Evolutionary conservation across 768 basidiomycete genomes (phyloP).

Genomic region (Tricholomella constricta): DNA sequence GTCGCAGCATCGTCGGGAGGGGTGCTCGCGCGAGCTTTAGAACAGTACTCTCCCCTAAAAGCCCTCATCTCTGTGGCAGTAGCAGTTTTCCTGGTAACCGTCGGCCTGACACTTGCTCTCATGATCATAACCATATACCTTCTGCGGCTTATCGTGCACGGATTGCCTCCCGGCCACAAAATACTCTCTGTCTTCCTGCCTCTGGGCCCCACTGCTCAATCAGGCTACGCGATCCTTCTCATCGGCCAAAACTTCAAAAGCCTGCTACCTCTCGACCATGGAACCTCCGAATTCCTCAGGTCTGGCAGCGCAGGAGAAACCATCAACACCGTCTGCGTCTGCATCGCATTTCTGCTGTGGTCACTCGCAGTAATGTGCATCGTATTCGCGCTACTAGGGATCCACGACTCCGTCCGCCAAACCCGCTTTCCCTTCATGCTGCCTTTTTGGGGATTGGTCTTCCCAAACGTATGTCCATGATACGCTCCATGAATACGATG

Average conservation of each 20-base stretch:
- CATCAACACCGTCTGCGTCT: slow-evolving; percentile 49
- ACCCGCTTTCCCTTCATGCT: slow-evolving; percentile 52
- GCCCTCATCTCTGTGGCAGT: slow-evolving; percentile 58
- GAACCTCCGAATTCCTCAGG: slow-evolving; percentile 37
- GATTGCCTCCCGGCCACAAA: slow-evolving; percentile 42
- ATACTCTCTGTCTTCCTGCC: slow-evolving; percentile 72
- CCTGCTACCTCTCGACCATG: slow-evolving; percentile 33
- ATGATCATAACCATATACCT: slow-evolving; percentile 72
- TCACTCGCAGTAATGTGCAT: slow-evolving; percentile 65
- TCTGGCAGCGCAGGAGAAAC: slow-evolving; percentile 33
- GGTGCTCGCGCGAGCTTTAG: slow-evolving; percentile 52
- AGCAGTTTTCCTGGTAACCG: slow-evolving; percentile 55
- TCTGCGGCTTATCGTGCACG: slow-evolving; percentile 56
- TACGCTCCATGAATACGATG: background rate
- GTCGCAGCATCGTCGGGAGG: slow-evolving; percentile 73
- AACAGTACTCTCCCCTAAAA: slow-evolving; percentile 41
- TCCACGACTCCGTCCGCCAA: slow-evolving; percentile 43
- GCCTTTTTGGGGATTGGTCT: slow-evolving; percentile 69
- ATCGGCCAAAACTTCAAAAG: slow-evolving; percentile 51
- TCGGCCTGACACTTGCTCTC: slow-evolving; percentile 59
- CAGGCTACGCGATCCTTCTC: slow-evolving; percentile 56
- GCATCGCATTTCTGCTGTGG: slow-evolving; percentile 58
- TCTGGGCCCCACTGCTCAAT: slow-evolving; percentile 72
- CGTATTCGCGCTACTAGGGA: slow-evolving; percentile 52
- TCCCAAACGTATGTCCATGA: slow-evolving; percentile 57